Percentiles rank a stretch among this genome's conserved stretches.
These are phyloP conservation scores for Nicotiana attenuata DNA, from an alignment of 257 asterid genomes.

Conservation along the genomic window DNA sequence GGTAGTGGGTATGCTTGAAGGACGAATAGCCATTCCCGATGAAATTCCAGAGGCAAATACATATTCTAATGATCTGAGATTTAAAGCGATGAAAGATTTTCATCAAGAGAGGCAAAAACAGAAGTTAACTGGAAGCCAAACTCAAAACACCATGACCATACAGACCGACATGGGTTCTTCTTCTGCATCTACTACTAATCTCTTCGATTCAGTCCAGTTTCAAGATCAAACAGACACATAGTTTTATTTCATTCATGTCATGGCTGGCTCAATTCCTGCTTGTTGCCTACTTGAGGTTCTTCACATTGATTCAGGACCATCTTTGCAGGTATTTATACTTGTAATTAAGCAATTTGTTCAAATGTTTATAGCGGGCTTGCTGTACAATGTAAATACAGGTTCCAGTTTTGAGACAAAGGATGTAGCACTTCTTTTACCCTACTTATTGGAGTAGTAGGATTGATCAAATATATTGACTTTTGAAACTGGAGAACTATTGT, in stretches of 20 bases:
- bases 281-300: not conserved
- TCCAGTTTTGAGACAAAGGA: not conserved
- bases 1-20: conserved; percentile 81
- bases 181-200: conserved; percentile 21
- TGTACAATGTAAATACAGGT: not conserved
- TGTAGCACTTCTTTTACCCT: not conserved
- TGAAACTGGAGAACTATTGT: not conserved
- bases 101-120: conserved; percentile 41
- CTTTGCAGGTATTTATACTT: not conserved
- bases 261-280: not conserved
- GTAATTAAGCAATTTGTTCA: not conserved
- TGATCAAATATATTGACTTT: not conserved
- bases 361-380: not conserved
- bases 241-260: not conserved
- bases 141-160: conserved; percentile 14
- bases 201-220: conserved; percentile 10
- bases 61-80: conserved; percentile 56
- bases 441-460: not conserved
- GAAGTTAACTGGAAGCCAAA: conserved; percentile 25
- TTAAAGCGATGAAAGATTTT: conserved; percentile 71
- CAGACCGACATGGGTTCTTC: conserved; percentile 8
- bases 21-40: conserved; percentile 46
- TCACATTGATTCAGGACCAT: not conserved
- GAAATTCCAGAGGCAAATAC: conserved; percentile 40
- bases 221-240: not conserved